Base-by-base conservation (phyloP, 139 green algal genomes). In the Micractinium conductrix region DNA sequence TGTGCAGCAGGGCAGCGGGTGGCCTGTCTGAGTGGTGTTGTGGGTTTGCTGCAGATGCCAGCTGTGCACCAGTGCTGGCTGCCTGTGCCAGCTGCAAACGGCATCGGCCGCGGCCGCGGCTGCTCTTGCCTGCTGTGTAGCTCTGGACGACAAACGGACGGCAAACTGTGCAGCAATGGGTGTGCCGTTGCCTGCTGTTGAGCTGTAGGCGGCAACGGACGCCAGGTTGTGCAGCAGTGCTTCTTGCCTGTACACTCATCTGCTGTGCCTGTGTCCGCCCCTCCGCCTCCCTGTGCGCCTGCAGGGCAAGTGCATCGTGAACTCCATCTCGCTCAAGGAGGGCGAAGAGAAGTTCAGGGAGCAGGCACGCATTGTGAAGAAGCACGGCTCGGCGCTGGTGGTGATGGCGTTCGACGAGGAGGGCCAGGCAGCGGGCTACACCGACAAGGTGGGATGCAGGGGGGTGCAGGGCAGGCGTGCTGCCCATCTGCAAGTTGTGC, bases 341-440 rank as follows among this genome's bases (percentile, higher is more conserved):
- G 97, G 97, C 62, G 96, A 99, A 90, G 94, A 96, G 45, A 91
- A 91, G 55, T 99, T 99, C 96, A 92, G 74, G 76, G 44, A 93
- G 58, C 93, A 98, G 26, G 97, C 97, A 14, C 75, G 43, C 42
- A 92, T 95, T 16, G 88, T 98, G 42, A 95, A 96, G 91, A 89
- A 90, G 63, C 96, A 99, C 74, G 97, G 97, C 40, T 96, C 97
- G 33, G 96, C 97, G 0, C 93, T 99, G 35, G 97, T 99, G 75
- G 97, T 99, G 40, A 99, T 99, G 97, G 97, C 97, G 5, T 99
- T 99, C 78, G 97, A 99, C 72, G 97, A 99, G 93, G 86, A 97
- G 68, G 97, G 95, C 19, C 93, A 97, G 91, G 94, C 95, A 10
- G 93, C 93, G 0, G 87, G 63, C 26, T 95, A 86, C 50, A 87